Conservation (phyloP, 208 protist species). For the Endotrypanum monterogeii region DNA sequence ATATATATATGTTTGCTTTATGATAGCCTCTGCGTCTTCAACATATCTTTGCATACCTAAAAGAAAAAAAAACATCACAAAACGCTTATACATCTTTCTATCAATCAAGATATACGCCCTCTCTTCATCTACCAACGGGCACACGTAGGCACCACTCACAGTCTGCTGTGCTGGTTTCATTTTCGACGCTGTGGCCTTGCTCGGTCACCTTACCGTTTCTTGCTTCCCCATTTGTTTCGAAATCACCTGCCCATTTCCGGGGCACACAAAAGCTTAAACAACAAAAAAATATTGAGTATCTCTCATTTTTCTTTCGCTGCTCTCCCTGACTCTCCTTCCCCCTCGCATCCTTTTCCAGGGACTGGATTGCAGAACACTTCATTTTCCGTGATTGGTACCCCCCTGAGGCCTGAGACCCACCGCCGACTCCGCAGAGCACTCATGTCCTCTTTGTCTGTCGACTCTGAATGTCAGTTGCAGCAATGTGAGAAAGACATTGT, state of each 20-base stretch:
- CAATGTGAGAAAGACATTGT: constrained; percentile 49
- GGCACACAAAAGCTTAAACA: too few species aligned
- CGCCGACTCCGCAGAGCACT: constrained; percentile 19
- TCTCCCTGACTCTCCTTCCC: constrained; percentile 11
- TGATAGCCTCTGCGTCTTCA: not conserved
- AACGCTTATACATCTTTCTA: too few species aligned
- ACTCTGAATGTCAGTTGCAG: constrained; percentile 39
- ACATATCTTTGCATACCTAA: not conserved
- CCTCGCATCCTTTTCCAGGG: too few species aligned
- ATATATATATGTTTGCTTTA: not conserved
- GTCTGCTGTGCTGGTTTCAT: not conserved
- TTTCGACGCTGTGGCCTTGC: not conserved
- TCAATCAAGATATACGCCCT: not conserved
- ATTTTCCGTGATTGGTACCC: constrained; percentile 20
- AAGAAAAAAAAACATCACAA: not conserved
- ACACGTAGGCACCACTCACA: not conserved
- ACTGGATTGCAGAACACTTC: constrained; percentile 8
- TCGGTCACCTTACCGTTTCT: not conserved
- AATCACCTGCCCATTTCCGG: not conserved
- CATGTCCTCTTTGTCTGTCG: constrained; percentile 26
- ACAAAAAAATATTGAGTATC: constrained; percentile 11
- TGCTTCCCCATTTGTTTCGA: constrained; percentile 1
- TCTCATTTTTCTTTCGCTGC: constrained; percentile 15
- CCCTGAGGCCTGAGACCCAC: constrained; percentile 27
- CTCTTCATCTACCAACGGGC: not conserved